Evolutionary conservation across 257 asterid genomes (phyloP).

Genomic region (Solanum pinnatisectum): DNA sequence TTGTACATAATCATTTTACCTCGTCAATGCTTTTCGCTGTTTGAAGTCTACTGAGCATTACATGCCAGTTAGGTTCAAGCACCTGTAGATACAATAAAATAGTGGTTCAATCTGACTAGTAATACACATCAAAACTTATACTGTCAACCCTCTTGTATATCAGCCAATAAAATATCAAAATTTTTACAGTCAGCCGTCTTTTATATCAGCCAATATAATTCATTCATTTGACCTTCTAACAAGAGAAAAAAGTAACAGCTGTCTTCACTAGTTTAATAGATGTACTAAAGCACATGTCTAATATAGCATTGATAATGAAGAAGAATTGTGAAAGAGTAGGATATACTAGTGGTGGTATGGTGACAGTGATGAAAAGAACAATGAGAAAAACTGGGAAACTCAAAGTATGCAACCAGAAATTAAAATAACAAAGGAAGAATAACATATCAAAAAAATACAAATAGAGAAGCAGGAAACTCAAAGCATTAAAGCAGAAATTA

Average conservation of each 20-base stretch:
- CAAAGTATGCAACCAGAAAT: not conserved
- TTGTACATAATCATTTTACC: conserved; percentile 26
- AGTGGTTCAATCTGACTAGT: not conserved
- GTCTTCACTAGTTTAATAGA: not conserved
- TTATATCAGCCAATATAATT: not conserved
- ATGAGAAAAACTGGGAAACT: not conserved
- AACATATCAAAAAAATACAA: not conserved
- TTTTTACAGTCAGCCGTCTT: not conserved
- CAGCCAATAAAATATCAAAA: not conserved
- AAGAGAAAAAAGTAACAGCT: not conserved
- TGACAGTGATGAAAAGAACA: not conserved
- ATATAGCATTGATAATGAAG: not conserved
- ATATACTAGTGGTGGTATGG: not conserved
- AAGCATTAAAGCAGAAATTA: not conserved
- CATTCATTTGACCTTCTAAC: not conserved
- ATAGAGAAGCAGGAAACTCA: not conserved
- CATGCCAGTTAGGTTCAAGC: conserved; percentile 96
- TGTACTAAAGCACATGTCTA: not conserved
- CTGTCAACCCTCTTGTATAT: not conserved
- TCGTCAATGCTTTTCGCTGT: conserved; percentile 94
- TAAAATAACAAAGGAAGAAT: not conserved
- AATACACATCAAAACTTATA: not conserved
- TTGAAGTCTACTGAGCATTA: conserved; percentile 86
- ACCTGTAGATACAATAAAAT: conserved; percentile 42
- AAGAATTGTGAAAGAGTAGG: not conserved